Evolutionary conservation across 1,139 yeast genomes (phyloP), one percentile per base, ranked within the genome.

Genomic region (Candida pseudoviswanathii): DNA sequence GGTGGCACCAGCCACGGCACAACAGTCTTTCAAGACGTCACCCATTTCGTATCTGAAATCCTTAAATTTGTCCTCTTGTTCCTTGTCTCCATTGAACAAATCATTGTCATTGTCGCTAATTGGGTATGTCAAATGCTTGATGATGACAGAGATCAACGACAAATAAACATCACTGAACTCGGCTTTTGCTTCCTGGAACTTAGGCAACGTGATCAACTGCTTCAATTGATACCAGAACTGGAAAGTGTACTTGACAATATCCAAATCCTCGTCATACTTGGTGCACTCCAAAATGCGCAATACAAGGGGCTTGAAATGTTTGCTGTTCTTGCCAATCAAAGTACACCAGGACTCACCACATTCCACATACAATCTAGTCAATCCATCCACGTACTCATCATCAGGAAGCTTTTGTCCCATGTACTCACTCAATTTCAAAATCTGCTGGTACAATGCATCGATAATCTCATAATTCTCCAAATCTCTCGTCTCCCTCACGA

Each of bases 301-400:
- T n/a, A 91, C 95, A 59, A 94, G 71, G 2, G 89, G 86, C 54
- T 81, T 78, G 69, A 90, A 94, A 50, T 79, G 80, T 44, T 70
- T 69, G 0, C 97, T 96, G 51, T 81, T 75, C 59, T 84, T 84
- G 5, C 96, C 94, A 50, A 92, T 82, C 33, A 89, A 74, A 33
- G 89, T 89, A 66, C 90, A 95, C 99, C 99, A 95, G 2, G 96
- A 80, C 66, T 92, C 98, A 53, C 96, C 97, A 2, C 97, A 96
- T 59, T 91, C 96, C 21, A 92, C 89, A 65, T 88, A 89, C 44
- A 95, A 67, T 60, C 94, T 77, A 0, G 96, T 83, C 52, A 88
- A 72, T 25, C 89, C 85, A 51, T 87, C 85, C 62, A 89, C 81
- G 27, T 81, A 76, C 47, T 89, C 96, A 1, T 82, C 76, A 62